Evolutionary conservation across 306 rosid species (phyloP), one percentile per base, ranked within the genome.

Genomic region (apple (Malus domestica)): DNA sequence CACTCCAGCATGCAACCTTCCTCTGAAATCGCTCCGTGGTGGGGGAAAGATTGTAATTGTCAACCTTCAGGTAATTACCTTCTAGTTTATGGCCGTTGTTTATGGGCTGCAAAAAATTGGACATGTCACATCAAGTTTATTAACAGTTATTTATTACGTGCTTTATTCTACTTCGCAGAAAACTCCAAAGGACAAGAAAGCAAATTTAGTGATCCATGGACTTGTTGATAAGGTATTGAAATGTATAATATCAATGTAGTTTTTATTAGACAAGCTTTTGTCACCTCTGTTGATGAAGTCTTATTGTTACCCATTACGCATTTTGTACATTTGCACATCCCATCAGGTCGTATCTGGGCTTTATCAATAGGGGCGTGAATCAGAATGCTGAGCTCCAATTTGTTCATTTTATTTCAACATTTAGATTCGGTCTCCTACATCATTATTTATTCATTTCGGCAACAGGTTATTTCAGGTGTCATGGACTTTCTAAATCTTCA

Each of bases 1-100:
- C 79, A 95, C 99, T 78, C 99, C 99, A 69, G 99, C 99, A 27
- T 95, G 99, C 87, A 92, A 95, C 89, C 91, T 95, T 74, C 97
- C 99, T 86, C 78, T 95, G 73, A 90, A 87, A 89, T 87, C 97
- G 33, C 89, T 90, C 74, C 99, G 92, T 29, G 93, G 97, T 70
- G 99, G 99, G 78, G 99, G 99, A 42, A 87, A 95, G 86, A 90
- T 95, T 79, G 89, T 95, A 54, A 92, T 95, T 73, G 97, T 95
- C 80, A 92, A 95, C 85, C 99, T 95, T 79, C 99, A 95, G 96
- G 99, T 95, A 77, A 38, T 64, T n/a, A 13, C 67, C 67, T 62
- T 1, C 9, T 76, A 70, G 33, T 68, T 18, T 35, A 65, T 82
- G 75, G 45, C 59, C 72, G 60, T 79, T 83, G 72, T 59, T 59